Conservation (phyloP, 257 asterid species). For the Lavandula angustifolia region DNA sequence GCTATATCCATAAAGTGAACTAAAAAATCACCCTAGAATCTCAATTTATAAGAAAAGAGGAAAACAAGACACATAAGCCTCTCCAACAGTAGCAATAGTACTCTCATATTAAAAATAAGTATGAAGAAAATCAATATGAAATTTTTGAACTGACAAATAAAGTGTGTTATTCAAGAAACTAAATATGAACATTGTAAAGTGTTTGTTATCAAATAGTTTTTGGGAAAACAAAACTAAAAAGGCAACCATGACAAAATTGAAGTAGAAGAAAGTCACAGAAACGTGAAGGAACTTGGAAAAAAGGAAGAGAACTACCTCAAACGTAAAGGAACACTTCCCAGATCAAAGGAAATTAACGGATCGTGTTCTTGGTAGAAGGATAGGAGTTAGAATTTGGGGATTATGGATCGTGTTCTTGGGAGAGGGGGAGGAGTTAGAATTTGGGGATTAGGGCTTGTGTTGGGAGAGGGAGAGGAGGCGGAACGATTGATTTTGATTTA, state of each 20-base stretch:
- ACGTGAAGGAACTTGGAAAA: no score
- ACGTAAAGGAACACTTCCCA: no score
- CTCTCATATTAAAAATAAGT: constrained; percentile 23
- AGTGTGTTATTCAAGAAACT: constrained; percentile 21
- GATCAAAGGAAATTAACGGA: no score
- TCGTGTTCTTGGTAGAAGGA: no score
- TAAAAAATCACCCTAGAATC: constrained; percentile 90
- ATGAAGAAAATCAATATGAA: constrained; percentile 19
- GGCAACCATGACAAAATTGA: background rate
- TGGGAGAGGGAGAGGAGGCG: no score
- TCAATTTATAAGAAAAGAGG: constrained; percentile 21
- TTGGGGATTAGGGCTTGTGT: no score
- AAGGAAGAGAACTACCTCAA: background rate
- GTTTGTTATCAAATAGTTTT: background rate
- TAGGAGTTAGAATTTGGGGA: no score
- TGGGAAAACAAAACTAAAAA: constrained; percentile 4
- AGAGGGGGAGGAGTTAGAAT: no score
- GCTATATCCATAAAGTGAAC: constrained; percentile 99
- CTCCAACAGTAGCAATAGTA: constrained; percentile 15
- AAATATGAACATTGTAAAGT: constrained; percentile 1
- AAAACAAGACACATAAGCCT: constrained; percentile 19
- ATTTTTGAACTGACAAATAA: constrained; percentile 3
- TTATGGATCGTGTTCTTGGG: no score
- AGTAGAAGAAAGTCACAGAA: background rate
- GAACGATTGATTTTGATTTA: no score